Evolutionary conservation across 371 early-diverging fungal genomes (phyloP), one percentile per base, ranked within the genome.

Genomic region (Encephalitozoon hellem): DNA sequence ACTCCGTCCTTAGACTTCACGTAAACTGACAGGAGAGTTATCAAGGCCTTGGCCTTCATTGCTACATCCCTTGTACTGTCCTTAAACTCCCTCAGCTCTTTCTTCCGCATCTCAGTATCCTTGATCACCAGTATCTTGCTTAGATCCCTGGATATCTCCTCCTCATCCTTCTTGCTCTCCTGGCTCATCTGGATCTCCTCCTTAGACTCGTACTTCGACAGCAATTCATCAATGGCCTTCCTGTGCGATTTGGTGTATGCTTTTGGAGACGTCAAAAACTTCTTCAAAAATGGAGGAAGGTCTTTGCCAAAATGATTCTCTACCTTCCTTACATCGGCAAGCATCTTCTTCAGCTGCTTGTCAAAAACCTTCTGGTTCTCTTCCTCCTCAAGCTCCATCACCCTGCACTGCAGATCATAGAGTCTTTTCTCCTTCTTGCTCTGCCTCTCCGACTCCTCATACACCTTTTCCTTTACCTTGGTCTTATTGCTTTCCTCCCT

Each of bases 271-370:
- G 11, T 18, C 9, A 83, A 53, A 38, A 74, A 65, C 30, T 34
- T 43, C n/a, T 65, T 30, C n/a, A 76, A 5, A 51, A 66, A 66
- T 4, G 52, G 64, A n/a, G 74, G 39, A 9, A 76, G 8, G 26
- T 43, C 30, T 18, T 47, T 23, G 11, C 34, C 49, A 21, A 64
- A 65, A n/a, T 43, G 8, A n/a, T 34, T 42, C 26, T 72, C 79
- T 15, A 54, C 54, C 59, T 79, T 72, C 34, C 63, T 67, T 1
- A 68, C 9, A 42, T 77, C 80, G 21, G 65, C 63, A 25, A 83
- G 21, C 49, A 69, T 64, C 64, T 80, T 80, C 68, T 80, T 83
- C 47, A 72, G 34, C 18, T 73, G 65, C 82, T 80, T 80, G 21
- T 80, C 72, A 69, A 79, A 76, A 0, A 25, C 38, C 59, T 77